A percentile compares a stretch with the other conserved stretches of the same genome.
Conservation (phyloP, 2,329 filamentous ascomycete genomes). For the Colletotrichum navitas region DNA sequence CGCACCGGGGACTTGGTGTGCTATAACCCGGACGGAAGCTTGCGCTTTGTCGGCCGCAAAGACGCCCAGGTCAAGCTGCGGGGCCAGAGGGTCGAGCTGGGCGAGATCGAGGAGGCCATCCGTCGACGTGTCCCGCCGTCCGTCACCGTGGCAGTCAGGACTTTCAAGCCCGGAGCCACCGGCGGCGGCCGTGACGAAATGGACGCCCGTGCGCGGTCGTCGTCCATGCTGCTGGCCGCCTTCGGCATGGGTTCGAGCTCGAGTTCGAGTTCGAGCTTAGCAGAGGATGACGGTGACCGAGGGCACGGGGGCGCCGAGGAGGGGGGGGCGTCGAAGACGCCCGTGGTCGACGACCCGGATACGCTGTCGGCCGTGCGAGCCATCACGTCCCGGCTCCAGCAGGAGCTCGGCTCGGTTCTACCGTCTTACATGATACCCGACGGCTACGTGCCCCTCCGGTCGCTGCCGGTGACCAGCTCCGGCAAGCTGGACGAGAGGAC, state of each 20-base stretch:
- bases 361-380: neutral
- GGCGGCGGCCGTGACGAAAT: no score
- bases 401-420: neutral
- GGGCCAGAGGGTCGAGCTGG: constrained; percentile 20
- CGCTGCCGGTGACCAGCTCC: constrained; percentile 1
- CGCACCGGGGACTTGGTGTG: constrained; percentile 63
- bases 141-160: neutral
- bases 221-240: neutral
- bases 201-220: neutral
- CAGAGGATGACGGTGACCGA: neutral
- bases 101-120: constrained; percentile 25
- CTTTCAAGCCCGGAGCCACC: no score
- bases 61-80: constrained; percentile 43
- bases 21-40: constrained; percentile 55
- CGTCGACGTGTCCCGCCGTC: neutral
- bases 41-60: constrained; percentile 51
- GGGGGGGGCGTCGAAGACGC: no score
- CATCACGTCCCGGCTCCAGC: neutral
- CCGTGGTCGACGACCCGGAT: neutral
- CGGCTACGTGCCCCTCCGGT: constrained; percentile 1
- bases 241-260: no score
- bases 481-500: constrained; percentile 3
- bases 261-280: neutral
- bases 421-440: constrained; percentile 1
- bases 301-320: no score